phyloP scores from a whole-genome alignment of 495 filamentous ascomycete species.

The Trichoderma virens region DNA sequence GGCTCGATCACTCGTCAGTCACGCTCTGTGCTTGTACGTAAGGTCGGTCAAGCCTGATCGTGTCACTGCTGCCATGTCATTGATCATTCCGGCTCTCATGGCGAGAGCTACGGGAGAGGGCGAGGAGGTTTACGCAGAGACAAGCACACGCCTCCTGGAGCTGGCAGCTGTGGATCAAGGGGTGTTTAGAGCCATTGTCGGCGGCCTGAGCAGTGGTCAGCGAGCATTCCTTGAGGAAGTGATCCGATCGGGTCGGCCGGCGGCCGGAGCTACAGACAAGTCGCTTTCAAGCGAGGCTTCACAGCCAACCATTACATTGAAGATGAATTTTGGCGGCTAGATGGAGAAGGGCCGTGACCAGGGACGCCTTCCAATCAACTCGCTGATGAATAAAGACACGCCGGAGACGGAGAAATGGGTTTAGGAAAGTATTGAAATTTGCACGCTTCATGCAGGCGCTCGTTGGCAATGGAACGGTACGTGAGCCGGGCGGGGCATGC shows the following conservation, averaged over 20 bases:
- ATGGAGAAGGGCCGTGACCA: not conserved
- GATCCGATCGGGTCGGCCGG: slow-evolving; percentile 50
- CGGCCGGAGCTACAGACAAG: slow-evolving; percentile 22
- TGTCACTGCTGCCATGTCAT: slow-evolving; percentile 52
- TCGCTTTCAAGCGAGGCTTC: slow-evolving; percentile 35
- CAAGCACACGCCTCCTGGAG: slow-evolving; percentile 67
- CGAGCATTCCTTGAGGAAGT: slow-evolving; percentile 76
- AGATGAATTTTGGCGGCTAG: slow-evolving; percentile 72
- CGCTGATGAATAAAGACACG: not conserved
- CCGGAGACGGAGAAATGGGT: not conserved
- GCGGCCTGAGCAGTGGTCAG: slow-evolving; percentile 59
- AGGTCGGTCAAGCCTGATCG: slow-evolving; percentile 43
- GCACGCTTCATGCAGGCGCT: not conserved
- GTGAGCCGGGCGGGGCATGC: not conserved
- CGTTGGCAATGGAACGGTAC: not conserved
- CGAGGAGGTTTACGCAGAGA: slow-evolving; percentile 57
- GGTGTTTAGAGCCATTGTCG: slow-evolving; percentile 69
- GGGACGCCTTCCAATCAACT: not conserved
- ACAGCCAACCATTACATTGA: slow-evolving; percentile 83
- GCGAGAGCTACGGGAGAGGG: slow-evolving; percentile 52
- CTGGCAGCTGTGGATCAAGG: slow-evolving; percentile 66
- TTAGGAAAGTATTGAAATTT: not conserved
- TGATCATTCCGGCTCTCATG: slow-evolving; percentile 75
- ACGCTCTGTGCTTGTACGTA: slow-evolving; percentile 65
- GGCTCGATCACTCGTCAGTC: slow-evolving; percentile 57